These are phyloP conservation scores for Amniculicola lignicola DNA, from an alignment of 495 filamentous ascomycete genomes.

Conservation along the genomic window DNA sequence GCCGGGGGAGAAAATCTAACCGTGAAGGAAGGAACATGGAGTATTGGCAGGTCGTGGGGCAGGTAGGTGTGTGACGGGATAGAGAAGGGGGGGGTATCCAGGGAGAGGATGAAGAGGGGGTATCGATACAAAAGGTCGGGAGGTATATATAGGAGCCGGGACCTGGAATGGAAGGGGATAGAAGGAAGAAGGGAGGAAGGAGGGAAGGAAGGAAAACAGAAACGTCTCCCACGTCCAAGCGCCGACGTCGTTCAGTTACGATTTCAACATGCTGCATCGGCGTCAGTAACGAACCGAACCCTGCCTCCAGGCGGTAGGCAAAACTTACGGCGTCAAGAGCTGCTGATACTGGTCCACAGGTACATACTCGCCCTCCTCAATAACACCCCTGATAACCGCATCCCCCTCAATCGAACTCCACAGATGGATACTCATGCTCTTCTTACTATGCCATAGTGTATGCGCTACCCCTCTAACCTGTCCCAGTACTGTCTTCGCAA, in stretches of 20 bases:
- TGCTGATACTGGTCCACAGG: conserved; percentile 25
- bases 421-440: conserved; percentile 35
- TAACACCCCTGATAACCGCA: conserved; percentile 29
- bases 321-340: conserved; percentile 27
- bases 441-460: conserved; percentile 43
- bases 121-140: not conserved
- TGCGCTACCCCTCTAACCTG: conserved; percentile 72
- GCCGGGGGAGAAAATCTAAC: not conserved
- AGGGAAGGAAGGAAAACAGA: not conserved
- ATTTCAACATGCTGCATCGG: conserved; percentile 16
- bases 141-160: not conserved
- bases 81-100: not conserved
- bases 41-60: too few species aligned
- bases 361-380: conserved; percentile 28
- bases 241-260: too few species aligned
- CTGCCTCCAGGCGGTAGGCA: not conserved
- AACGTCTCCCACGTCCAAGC: too few species aligned
- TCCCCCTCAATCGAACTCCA: conserved; percentile 33
- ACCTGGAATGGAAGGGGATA: not conserved
- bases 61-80: too few species aligned
- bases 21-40: not conserved
- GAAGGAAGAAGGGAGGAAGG: not conserved
- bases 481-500: conserved; percentile 66
- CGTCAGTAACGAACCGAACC: not conserved
- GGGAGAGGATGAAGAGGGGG: not conserved